A percentile compares a stretch with the other conserved stretches of the same genome.
These are phyloP conservation scores for Mortierella polycephala DNA, from an alignment of 371 early-diverging fungal genomes.

Conservation along the genomic window DNA sequence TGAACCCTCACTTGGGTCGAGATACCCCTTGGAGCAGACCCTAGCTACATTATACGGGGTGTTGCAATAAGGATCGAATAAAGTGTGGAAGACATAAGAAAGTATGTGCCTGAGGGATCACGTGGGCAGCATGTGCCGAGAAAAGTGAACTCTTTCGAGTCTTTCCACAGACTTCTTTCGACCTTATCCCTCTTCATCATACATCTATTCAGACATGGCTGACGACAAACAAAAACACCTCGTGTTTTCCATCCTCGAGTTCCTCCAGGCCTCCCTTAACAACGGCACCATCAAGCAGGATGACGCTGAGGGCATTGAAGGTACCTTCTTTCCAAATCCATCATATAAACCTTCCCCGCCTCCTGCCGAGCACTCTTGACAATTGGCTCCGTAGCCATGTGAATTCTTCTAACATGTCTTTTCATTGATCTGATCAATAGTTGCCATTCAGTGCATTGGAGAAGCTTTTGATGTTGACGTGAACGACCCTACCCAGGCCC, in stretches of 20 bases:
- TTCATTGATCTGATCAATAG: slow-evolving; percentile 42
- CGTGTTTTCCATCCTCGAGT: slow-evolving; percentile 91
- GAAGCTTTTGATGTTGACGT: slow-evolving; percentile 92
- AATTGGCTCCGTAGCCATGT: neutral
- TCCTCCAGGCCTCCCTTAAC: slow-evolving; percentile 81
- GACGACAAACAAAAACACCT: slow-evolving; percentile 81
- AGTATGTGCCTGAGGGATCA: neutral
- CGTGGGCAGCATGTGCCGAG: too few relatives aligned
- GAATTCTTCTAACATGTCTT: neutral
- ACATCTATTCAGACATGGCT: slow-evolving; percentile 36
- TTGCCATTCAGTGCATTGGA: slow-evolving; percentile 94
- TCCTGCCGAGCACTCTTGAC: neutral
- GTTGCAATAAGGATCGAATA: slow-evolving; percentile 1
- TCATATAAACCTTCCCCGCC: neutral
- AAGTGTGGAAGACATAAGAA: neutral
- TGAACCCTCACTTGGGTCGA: neutral
- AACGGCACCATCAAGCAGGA: slow-evolving; percentile 84
- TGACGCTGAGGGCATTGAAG: slow-evolving; percentile 91
- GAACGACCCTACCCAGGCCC: slow-evolving; percentile 73
- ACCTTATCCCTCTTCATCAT: neutral
- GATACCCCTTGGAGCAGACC: slow-evolving; percentile 12
- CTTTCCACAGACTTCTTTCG: slow-evolving; percentile 4
- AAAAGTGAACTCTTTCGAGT: neutral
- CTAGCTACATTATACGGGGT: slow-evolving; percentile 1
- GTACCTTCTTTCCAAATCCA: slow-evolving; percentile 54